These are phyloP conservation scores for Scheffersomyces lignosus DNA, from an alignment of 805 yeast species.

Conservation along the genomic window DNA sequence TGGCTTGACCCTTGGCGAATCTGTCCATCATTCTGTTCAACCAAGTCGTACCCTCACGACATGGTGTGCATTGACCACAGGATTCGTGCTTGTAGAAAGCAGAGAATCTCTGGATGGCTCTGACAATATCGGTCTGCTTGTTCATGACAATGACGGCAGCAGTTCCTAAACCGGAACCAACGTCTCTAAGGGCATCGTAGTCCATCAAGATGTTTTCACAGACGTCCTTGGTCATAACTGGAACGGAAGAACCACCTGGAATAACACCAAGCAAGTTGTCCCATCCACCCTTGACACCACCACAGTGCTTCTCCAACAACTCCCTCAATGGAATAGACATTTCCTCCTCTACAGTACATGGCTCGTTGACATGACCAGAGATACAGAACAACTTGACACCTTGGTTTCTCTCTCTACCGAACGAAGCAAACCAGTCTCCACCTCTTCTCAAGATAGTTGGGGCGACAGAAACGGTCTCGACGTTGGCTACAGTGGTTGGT, in stretches of 20 bases:
- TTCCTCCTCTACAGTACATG: constrained; percentile 91
- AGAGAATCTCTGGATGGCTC: constrained; percentile 83
- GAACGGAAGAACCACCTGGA: constrained; percentile 91
- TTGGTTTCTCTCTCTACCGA: constrained; percentile 82
- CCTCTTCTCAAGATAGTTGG: constrained; percentile 90
- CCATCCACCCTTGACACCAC: constrained; percentile 92
- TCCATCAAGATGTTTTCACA: constrained; percentile 81
- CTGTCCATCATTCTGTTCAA: constrained; percentile 82
- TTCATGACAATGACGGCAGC: constrained; percentile 93
- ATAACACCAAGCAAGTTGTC: constrained; percentile 83
- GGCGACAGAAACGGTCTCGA: constrained; percentile 87
- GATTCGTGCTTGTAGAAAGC: constrained; percentile 89
- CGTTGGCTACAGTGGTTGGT: constrained; percentile 89
- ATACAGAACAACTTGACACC: constrained; percentile 86
- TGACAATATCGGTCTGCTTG: constrained; percentile 78
- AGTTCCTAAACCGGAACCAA: constrained; percentile 85
- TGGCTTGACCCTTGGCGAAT: constrained; percentile 76
- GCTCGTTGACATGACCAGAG: constrained; percentile 89
- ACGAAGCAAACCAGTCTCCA: constrained; percentile 79
- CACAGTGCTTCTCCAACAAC: constrained; percentile 84
- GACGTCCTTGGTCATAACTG: constrained; percentile 66
- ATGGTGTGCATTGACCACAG: constrained; percentile 93
- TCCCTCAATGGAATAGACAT: constrained; percentile 87
- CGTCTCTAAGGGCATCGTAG: constrained; percentile 82
- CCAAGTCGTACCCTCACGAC: constrained; percentile 93